Evolutionary conservation across 768 basidiomycete genomes (phyloP).

Genomic region (Tylopilus vinaceipallidus): DNA sequence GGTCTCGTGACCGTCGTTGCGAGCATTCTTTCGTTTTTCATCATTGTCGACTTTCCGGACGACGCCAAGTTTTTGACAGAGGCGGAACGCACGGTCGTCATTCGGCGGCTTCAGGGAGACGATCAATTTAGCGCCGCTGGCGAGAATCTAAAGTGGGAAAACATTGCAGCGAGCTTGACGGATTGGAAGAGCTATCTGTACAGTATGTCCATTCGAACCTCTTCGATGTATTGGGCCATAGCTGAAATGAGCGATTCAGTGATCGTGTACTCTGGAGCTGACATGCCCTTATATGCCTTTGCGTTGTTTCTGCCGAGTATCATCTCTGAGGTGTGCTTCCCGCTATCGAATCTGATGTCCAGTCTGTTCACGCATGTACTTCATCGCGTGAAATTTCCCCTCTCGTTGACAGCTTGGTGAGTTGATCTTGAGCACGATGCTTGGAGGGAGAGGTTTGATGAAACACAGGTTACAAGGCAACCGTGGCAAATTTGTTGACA

Average conservation of each 20-base stretch:
- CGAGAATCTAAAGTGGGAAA: conserved; percentile 55
- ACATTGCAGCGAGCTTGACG: conserved; percentile 54
- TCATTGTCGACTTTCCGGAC: conserved; percentile 83
- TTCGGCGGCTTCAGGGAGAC: conserved; percentile 64
- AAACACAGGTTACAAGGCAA: conserved; percentile 58
- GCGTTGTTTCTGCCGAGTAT: conserved; percentile 77
- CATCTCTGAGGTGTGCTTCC: conserved; percentile 56
- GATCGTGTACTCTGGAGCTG: conserved; percentile 52
- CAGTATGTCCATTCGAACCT: conserved; percentile 7
- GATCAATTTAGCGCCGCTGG: conserved; percentile 74
- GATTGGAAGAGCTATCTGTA: conserved; percentile 74
- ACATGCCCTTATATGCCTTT: conserved; percentile 75
- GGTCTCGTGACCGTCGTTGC: conserved; percentile 69
- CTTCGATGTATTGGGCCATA: neutral
- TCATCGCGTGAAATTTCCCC: neutral
- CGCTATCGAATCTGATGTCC: neutral
- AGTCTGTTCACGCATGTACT: neutral
- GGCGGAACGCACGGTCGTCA: conserved; percentile 62
- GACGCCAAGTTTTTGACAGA: conserved; percentile 76
- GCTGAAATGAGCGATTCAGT: conserved; percentile 36
- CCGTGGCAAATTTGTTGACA: conserved; percentile 71
- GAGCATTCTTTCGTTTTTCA: conserved; percentile 64
- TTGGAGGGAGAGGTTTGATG: neutral
- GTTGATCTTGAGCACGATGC: neutral
- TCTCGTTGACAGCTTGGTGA: conserved; percentile 38